Evolutionary conservation across 371 early-diverging fungal genomes (phyloP).

Genomic region (Rhizomucor pusillus): DNA sequence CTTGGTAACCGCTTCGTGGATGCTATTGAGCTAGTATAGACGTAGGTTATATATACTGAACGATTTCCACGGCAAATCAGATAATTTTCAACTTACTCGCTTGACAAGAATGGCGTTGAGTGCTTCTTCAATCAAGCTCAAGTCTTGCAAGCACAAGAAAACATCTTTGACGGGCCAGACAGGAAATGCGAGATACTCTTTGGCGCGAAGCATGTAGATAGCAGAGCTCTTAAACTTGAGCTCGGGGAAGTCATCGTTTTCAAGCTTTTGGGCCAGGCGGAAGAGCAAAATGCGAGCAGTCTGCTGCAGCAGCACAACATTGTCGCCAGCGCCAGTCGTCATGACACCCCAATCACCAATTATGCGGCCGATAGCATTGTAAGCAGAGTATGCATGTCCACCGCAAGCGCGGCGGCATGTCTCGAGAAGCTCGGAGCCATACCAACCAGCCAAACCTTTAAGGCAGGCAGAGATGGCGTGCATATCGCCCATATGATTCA

Average conservation of each 20-base stretch:
- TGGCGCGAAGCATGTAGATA: slow-evolving; percentile 27
- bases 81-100: too few relatives aligned
- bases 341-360: slow-evolving; percentile 67
- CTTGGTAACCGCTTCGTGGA: slow-evolving; percentile 16
- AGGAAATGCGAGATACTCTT: slow-evolving; percentile 24
- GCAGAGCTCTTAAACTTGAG: slow-evolving; percentile 37
- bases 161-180: slow-evolving; percentile 23
- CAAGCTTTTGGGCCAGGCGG: slow-evolving; percentile 24
- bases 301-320: slow-evolving; percentile 66
- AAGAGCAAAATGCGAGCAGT: slow-evolving; percentile 33
- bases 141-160: slow-evolving; percentile 22
- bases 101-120: slow-evolving; percentile 32
- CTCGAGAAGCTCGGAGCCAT: slow-evolving; percentile 59
- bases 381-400: slow-evolving; percentile 64
- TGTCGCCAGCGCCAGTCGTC: slow-evolving; percentile 76
- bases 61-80: too few relatives aligned
- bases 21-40: slow-evolving; percentile 23
- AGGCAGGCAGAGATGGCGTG: slow-evolving; percentile 60
- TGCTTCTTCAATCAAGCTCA: slow-evolving; percentile 26
- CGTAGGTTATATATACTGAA: background rate
- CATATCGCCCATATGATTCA: slow-evolving; percentile 60
- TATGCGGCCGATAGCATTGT: slow-evolving; percentile 63
- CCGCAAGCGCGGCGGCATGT: slow-evolving; percentile 58
- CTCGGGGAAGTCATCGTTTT: slow-evolving; percentile 22
- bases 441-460: slow-evolving; percentile 57